Conservation (phyloP, 1,139 yeast species). For the Geotrichum cucujoidarum region DNA sequence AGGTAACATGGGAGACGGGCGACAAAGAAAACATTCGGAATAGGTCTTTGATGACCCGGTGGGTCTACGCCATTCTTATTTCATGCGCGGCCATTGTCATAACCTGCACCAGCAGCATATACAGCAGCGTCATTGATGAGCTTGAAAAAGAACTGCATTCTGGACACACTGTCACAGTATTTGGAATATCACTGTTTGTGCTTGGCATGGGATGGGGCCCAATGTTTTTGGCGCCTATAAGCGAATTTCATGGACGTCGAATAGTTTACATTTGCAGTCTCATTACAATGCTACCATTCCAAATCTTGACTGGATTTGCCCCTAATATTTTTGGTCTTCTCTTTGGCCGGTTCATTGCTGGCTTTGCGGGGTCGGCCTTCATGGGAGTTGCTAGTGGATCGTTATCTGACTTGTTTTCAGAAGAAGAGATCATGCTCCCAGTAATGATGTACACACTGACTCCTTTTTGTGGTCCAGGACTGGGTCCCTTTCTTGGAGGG, state of each 20-base stretch:
- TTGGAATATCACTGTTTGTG: conserved; percentile 63
- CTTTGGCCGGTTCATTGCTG: conserved; percentile 62
- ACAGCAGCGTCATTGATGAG: conserved; percentile 49
- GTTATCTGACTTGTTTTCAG: conserved; percentile 58
- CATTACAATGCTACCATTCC: conserved; percentile 53
- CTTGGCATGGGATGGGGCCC: conserved; percentile 70
- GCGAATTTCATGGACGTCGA: conserved; percentile 69
- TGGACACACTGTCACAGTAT: conserved; percentile 53
- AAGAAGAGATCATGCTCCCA: conserved; percentile 58
- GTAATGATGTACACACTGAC: conserved; percentile 66
- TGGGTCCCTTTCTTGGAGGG: conserved; percentile 69
- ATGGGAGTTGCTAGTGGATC: conserved; percentile 76
- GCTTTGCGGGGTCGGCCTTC: conserved; percentile 66
- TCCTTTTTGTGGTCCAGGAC: conserved; percentile 70
- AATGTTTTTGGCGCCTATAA: conserved; percentile 63
- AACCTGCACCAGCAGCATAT: conserved; percentile 52
- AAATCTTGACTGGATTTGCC: conserved; percentile 63
- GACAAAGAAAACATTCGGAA: conserved; percentile 47
- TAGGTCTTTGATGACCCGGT: conserved; percentile 42
- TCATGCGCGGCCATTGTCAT: conserved; percentile 45
- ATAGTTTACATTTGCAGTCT: conserved; percentile 58
- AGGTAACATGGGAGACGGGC: conserved; percentile 29
- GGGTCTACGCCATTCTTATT: conserved; percentile 51
- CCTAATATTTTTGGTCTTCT: conserved; percentile 57
- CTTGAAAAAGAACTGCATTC: conserved; percentile 48